Evolutionary conservation across 2,329 filamentous ascomycete genomes (phyloP).

Genomic region (Sporothrix euskadiensis): DNA sequence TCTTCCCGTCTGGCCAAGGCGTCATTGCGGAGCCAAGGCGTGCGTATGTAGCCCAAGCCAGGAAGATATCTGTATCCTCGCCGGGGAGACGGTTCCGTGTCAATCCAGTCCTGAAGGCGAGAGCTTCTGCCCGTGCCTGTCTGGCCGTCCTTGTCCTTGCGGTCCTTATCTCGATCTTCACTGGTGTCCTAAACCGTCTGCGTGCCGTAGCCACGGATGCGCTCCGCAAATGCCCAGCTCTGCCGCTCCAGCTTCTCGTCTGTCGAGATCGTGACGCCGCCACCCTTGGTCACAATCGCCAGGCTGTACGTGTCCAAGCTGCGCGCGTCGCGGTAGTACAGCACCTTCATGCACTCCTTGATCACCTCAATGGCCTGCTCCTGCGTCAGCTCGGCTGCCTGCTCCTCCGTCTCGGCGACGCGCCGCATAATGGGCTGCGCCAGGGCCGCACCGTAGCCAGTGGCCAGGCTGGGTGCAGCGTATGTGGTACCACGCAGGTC

Average conservation of each 20-base stretch:
- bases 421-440: slow-evolving; percentile 88
- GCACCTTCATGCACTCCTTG: slow-evolving; percentile 95
- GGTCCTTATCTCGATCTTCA: neutral
- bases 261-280: slow-evolving; percentile 82
- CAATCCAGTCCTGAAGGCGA: neutral
- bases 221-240: slow-evolving; percentile 97
- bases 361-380: slow-evolving; percentile 79
- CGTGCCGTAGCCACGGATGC: slow-evolving; percentile 91
- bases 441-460: slow-evolving; percentile 89
- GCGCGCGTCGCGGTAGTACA: slow-evolving; percentile 95
- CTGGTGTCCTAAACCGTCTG: slow-evolving; percentile 59
- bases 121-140: neutral
- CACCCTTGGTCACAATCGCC: slow-evolving; percentile 83
- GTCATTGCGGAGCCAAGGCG: neutral
- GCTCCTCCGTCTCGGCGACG: slow-evolving; percentile 79
- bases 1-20: neutral
- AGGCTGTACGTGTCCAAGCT: slow-evolving; percentile 90
- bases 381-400: slow-evolving; percentile 67
- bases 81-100: neutral
- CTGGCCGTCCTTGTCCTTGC: neutral
- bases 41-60: neutral
- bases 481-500: slow-evolving; percentile 94
- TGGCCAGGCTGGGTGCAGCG: slow-evolving; percentile 82
- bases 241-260: slow-evolving; percentile 87
- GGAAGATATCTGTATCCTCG: neutral